Evolutionary conservation across 2,329 filamentous ascomycete species (phyloP).

Genomic region (Metarhizium guizhouense): DNA sequence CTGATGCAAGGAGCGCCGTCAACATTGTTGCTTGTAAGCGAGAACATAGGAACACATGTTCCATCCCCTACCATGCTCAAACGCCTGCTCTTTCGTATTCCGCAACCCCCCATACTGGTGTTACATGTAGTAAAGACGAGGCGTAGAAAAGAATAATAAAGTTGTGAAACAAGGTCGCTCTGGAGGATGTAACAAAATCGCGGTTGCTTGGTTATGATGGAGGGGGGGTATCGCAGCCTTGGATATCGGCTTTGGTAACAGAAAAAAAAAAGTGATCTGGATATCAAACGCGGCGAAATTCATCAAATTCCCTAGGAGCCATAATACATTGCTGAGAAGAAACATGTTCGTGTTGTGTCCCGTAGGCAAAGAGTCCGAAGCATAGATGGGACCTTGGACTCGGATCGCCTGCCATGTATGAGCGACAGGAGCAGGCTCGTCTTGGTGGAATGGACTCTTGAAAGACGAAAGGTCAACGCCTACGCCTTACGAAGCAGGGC

Average conservation of each 20-base stretch:
- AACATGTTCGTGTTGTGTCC: background rate
- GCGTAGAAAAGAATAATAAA: background rate
- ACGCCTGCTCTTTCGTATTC: background rate
- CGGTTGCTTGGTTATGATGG: background rate
- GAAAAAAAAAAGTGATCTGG: background rate
- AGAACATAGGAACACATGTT: background rate
- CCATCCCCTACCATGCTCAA: background rate
- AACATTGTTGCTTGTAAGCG: background rate
- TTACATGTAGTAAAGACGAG: background rate
- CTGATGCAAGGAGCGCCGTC: background rate
- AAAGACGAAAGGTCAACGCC: background rate
- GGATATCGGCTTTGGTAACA: background rate
- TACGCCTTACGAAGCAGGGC: conserved; percentile 17
- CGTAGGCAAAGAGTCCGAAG: background rate
- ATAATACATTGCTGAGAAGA: background rate
- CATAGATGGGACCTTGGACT: background rate
- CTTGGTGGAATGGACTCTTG: background rate
- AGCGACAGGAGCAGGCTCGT: too few species aligned
- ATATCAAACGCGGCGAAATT: background rate
- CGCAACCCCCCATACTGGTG: background rate
- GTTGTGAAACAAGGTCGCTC: background rate
- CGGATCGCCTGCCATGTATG: too few species aligned
- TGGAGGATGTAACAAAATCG: background rate
- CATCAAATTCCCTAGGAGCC: background rate
- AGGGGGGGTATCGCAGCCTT: background rate